Evolutionary conservation across 306 rosid genomes (phyloP).

Genomic region (Vigna hirtella): DNA sequence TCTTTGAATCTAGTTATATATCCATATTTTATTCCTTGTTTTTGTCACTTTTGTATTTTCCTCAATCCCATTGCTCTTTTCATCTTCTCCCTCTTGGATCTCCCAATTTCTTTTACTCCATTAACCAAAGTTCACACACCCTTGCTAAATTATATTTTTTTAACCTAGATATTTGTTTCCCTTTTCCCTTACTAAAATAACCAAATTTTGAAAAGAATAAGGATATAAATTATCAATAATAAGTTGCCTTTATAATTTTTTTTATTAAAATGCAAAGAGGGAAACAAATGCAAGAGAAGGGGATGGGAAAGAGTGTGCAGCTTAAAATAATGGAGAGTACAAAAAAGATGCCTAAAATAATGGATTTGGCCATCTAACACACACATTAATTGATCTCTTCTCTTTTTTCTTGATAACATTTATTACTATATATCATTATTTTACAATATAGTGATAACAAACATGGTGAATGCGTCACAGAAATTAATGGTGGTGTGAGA

Average conservation of each 20-base stretch:
- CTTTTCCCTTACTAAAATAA: background rate
- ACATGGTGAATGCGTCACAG: slow-evolving; percentile 47
- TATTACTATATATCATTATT: slow-evolving; percentile 36
- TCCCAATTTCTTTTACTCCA: slow-evolving; percentile 28
- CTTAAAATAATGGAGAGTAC: slow-evolving; percentile 45
- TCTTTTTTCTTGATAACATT: slow-evolving; percentile 34
- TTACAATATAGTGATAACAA: slow-evolving; percentile 47
- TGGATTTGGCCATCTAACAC: slow-evolving; percentile 52
- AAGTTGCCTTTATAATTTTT: too few relatives aligned
- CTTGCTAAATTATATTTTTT: slow-evolving; percentile 15
- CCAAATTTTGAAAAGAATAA: background rate
- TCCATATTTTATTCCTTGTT: slow-evolving; percentile 43
- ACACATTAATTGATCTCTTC: slow-evolving; percentile 47
- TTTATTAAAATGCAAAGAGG: too few relatives aligned
- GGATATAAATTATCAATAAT: background rate
- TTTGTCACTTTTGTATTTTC: slow-evolving; percentile 44
- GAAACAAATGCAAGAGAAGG: background rate
- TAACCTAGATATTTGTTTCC: background rate
- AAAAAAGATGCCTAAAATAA: slow-evolving; percentile 41
- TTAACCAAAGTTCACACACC: slow-evolving; percentile 25
- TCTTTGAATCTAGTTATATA: slow-evolving; percentile 53
- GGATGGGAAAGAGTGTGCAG: slow-evolving; percentile 50
- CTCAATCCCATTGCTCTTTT: slow-evolving; percentile 51
- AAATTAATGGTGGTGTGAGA: slow-evolving; percentile 52
- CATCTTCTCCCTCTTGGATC: slow-evolving; percentile 52